Conservation (phyloP, 1,284 basidiomycete genomes). For the Ustilago xerochloae region DNA sequence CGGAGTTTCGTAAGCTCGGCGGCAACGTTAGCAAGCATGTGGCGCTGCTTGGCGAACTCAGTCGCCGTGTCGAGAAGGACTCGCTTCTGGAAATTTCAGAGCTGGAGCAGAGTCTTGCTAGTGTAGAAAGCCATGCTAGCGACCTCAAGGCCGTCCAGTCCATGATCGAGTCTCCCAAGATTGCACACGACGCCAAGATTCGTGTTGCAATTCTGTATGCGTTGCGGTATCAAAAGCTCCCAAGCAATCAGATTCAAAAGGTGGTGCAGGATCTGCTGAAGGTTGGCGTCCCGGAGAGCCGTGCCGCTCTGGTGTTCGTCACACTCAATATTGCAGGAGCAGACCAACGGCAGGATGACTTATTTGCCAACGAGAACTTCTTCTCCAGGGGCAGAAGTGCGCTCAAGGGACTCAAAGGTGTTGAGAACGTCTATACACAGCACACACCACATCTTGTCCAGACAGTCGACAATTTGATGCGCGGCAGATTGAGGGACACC, state of each 20-base stretch:
- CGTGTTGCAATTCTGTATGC: conserved; percentile 94
- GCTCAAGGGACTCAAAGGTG: conserved; percentile 94
- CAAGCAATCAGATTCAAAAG: conserved; percentile 82
- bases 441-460: conserved; percentile 92
- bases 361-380: conserved; percentile 95
- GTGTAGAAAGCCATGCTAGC: conserved; percentile 81
- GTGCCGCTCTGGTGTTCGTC: conserved; percentile 91
- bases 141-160: conserved; percentile 75
- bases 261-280: conserved; percentile 84
- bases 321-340: conserved; percentile 92
- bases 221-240: conserved; percentile 92
- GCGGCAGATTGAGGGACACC: conserved; percentile 84
- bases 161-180: conserved; percentile 72
- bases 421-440: conserved; percentile 99
- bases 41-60: conserved; percentile 93
- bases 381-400: conserved; percentile 94
- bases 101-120: conserved; percentile 94
- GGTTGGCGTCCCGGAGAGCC: conserved; percentile 83
- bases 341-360: conserved; percentile 95
- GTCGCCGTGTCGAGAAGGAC: conserved; percentile 85
- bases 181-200: conserved; percentile 85
- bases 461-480: conserved; percentile 89
- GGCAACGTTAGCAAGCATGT: conserved; percentile 99
- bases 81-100: conserved; percentile 84
- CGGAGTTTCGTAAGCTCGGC: conserved; percentile 93